Percentiles rank a stretch among this genome's conserved stretches.
Evolutionary conservation across 805 yeast species (phyloP).

Genomic region (Candida yuanshanica): DNA sequence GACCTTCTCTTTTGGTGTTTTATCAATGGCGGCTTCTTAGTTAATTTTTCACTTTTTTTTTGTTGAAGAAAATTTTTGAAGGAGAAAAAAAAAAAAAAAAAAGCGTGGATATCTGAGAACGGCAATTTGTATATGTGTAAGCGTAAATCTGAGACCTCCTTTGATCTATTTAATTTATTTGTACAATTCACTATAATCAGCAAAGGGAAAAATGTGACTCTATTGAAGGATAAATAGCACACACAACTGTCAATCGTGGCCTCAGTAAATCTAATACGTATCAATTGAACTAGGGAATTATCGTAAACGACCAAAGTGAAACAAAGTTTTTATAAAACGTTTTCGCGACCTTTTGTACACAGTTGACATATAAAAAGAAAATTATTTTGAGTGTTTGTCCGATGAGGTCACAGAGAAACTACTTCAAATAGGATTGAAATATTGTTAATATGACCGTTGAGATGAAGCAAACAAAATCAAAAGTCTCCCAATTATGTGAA

Average conservation of each 20-base stretch:
- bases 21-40: neutral
- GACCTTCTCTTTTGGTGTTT: conserved; percentile 1
- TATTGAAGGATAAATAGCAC: too few relatives aligned
- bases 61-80: conserved; percentile 5
- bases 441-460: conserved; percentile 1
- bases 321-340: too few relatives aligned
- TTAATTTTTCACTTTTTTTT: conserved; percentile 19
- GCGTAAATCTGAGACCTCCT: conserved; percentile 16
- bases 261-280: too few relatives aligned
- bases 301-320: too few relatives aligned
- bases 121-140: neutral
- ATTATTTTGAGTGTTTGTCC: neutral
- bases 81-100: conserved; percentile 4
- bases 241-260: too few relatives aligned
- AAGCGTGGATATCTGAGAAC: conserved; percentile 9
- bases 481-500: conserved; percentile 59
- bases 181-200: too few relatives aligned
- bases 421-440: too few relatives aligned
- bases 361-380: neutral
- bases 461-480: conserved; percentile 15
- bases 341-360: too few relatives aligned
- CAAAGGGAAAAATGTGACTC: too few relatives aligned
- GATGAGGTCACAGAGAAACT: conserved; percentile 3
- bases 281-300: too few relatives aligned
- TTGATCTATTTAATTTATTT: too few relatives aligned